Conservation (phyloP, 2,329 filamentous ascomycete genomes). For the Tolypocladium tropicale region DNA sequence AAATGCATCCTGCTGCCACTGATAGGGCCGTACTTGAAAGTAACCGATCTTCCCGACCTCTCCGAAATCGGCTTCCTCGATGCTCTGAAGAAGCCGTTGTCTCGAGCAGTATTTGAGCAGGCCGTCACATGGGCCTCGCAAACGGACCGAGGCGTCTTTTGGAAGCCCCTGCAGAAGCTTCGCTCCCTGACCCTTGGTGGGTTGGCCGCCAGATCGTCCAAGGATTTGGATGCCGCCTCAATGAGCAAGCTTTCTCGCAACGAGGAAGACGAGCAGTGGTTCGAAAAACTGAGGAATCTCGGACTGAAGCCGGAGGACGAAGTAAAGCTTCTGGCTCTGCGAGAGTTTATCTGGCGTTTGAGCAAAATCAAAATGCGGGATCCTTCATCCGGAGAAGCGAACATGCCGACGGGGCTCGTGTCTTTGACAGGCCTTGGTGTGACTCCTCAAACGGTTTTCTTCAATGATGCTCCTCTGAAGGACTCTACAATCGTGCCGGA, state of each 20-base stretch:
- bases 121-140: constrained; percentile 79
- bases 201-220: constrained; percentile 42
- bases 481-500: constrained; percentile 22
- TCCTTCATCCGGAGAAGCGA: constrained; percentile 22
- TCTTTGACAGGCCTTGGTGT: constrained; percentile 66
- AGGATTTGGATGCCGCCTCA: constrained; percentile 44
- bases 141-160: constrained; percentile 73
- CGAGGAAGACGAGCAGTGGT: constrained; percentile 90
- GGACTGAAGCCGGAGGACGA: constrained; percentile 80
- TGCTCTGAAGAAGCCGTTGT: constrained; percentile 69
- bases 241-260: constrained; percentile 61
- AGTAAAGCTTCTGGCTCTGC: constrained; percentile 72
- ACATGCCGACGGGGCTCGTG: constrained; percentile 39
- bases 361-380: constrained; percentile 59
- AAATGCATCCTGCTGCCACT: constrained; percentile 77
- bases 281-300: constrained; percentile 73
- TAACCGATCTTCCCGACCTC: constrained; percentile 54
- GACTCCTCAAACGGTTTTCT: constrained; percentile 81
- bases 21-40: constrained; percentile 71
- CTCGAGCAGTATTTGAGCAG: constrained; percentile 73
- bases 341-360: constrained; percentile 86
- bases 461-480: constrained; percentile 62
- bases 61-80: constrained; percentile 69
- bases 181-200: constrained; percentile 51
- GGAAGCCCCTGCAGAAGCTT: constrained; percentile 65